Conservation (phyloP, 257 asterid species). For the Solanum dulcamara region DNA sequence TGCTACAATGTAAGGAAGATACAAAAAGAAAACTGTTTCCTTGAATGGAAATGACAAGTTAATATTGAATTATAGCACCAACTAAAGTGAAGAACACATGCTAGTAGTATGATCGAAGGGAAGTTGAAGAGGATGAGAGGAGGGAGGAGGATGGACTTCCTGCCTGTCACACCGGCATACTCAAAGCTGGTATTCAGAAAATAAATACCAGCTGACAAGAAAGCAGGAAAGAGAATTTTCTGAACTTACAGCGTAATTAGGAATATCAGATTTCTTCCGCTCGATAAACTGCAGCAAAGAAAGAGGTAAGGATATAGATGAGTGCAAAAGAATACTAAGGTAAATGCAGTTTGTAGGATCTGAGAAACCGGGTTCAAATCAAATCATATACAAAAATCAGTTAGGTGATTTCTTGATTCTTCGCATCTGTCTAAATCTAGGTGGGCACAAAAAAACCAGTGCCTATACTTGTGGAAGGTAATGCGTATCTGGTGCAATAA, state of each 20-base stretch:
- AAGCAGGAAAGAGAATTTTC: not conserved
- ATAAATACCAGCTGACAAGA: not conserved
- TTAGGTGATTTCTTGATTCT: not conserved
- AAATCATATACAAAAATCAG: not conserved
- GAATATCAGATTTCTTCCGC: constrained; percentile 36
- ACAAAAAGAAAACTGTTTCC: not conserved
- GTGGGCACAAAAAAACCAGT: no score
- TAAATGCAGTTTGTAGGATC: not conserved
- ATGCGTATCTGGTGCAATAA: not conserved
- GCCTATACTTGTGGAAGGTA: not conserved
- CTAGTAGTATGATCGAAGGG: not conserved
- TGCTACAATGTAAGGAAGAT: not conserved
- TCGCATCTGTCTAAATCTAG: not conserved
- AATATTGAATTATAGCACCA: not conserved
- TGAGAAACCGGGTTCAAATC: not conserved
- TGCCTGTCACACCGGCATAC: not conserved
- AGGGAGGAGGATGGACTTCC: not conserved
- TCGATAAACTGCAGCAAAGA: not conserved
- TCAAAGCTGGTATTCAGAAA: not conserved
- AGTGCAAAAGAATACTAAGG: not conserved
- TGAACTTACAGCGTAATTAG: constrained; percentile 81
- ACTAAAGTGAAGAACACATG: not conserved
- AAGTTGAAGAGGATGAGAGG: not conserved
- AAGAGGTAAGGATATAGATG: not conserved
- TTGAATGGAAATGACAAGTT: not conserved